These are phyloP conservation scores for Exophiala lecanii-corni DNA, from an alignment of 2,329 filamentous ascomycete species.

Conservation along the genomic window DNA sequence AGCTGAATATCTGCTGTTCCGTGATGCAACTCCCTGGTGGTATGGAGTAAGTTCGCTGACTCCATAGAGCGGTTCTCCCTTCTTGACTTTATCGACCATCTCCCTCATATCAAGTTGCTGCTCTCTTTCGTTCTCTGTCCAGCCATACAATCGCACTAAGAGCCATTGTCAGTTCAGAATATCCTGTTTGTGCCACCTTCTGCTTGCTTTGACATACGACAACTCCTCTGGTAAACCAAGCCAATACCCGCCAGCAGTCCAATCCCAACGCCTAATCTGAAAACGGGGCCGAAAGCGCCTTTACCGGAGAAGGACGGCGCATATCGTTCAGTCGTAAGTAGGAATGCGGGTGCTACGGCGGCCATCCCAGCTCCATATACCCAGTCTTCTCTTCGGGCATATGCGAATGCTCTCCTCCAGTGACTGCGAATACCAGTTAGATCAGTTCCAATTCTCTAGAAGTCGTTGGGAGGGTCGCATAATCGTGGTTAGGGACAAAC, in stretches of 20 bases:
- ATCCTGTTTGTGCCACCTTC: no score
- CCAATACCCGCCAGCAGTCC: slow-evolving; percentile 75
- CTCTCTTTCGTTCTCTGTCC: slow-evolving; percentile 86
- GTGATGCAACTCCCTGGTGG: slow-evolving; percentile 86
- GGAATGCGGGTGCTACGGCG: slow-evolving; percentile 66
- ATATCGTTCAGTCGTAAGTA: slow-evolving; percentile 76
- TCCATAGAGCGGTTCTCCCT: slow-evolving; percentile 84
- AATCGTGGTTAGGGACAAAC: slow-evolving; percentile 33
- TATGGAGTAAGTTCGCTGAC: slow-evolving; percentile 72
- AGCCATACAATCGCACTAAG: slow-evolving; percentile 90
- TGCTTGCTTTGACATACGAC: slow-evolving; percentile 56
- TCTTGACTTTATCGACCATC: slow-evolving; percentile 96
- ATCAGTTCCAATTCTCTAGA: slow-evolving; percentile 27
- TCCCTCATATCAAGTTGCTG: slow-evolving; percentile 95
- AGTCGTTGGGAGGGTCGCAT: slow-evolving; percentile 1
- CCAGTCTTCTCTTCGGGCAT: slow-evolving; percentile 84
- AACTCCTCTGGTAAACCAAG: slow-evolving; percentile 77
- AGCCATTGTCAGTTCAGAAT: slow-evolving; percentile 2
- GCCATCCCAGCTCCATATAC: slow-evolving; percentile 63
- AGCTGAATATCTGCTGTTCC: slow-evolving; percentile 88
- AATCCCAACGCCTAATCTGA: slow-evolving; percentile 72
- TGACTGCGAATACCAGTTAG: slow-evolving; percentile 57
- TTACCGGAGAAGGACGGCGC: slow-evolving; percentile 79
- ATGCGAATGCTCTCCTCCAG: slow-evolving; percentile 81
- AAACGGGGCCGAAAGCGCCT: slow-evolving; percentile 73